These are phyloP conservation scores for Phyllostachys edulis DNA, from an alignment of 176 grass and related monocot genomes.

Conservation along the genomic window DNA sequence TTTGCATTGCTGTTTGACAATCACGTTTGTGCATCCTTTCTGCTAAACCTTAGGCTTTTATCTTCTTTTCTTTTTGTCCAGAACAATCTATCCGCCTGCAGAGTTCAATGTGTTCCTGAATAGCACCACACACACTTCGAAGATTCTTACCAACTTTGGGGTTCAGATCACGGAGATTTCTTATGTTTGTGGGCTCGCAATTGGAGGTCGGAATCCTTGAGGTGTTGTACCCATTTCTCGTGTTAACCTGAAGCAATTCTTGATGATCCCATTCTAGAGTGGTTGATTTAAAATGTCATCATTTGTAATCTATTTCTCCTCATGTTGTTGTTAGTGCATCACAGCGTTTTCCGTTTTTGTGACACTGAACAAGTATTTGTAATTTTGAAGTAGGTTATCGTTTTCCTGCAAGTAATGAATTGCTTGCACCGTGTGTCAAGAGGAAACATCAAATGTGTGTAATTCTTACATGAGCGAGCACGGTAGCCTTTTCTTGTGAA, in stretches of 20 bases:
- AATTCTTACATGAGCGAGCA: background rate
- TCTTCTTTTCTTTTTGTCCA: background rate
- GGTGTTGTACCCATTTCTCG: background rate
- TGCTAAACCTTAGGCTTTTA: background rate
- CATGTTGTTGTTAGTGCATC: background rate
- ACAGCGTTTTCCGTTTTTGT: background rate
- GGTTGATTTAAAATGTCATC: background rate
- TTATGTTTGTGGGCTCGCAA: background rate
- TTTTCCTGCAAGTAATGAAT: conserved; percentile 16
- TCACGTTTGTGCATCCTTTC: background rate
- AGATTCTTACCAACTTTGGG: background rate
- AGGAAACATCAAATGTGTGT: background rate
- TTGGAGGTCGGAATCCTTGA: background rate
- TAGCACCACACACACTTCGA: background rate
- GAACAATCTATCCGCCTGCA: background rate
- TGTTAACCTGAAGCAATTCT: background rate
- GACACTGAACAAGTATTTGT: background rate
- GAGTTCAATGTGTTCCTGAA: background rate
- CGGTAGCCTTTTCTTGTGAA: background rate
- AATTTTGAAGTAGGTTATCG: background rate
- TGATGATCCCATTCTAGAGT: background rate
- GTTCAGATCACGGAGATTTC: background rate
- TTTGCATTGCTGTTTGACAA: background rate
- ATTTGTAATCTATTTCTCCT: background rate
- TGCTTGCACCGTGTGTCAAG: background rate